phyloP scores from a whole-genome alignment of 2,329 filamentous ascomycete genomes.

The Juglanconis sp. region DNA sequence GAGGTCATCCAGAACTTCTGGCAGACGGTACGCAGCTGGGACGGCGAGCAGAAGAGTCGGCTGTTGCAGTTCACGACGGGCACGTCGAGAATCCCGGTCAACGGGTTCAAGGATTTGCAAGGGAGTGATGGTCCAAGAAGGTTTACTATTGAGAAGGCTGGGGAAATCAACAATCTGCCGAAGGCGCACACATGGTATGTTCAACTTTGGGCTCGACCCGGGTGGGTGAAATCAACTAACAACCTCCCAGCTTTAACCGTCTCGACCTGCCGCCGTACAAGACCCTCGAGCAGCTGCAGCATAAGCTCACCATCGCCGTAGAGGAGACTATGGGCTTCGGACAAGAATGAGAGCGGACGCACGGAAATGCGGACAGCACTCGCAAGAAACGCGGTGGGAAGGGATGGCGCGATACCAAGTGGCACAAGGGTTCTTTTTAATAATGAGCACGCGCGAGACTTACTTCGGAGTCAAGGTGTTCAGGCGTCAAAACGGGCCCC shows the following conservation, averaged over 20 bases:
- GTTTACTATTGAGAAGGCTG: constrained; percentile 98
- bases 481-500: constrained; percentile 13
- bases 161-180: constrained; percentile 83
- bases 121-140: constrained; percentile 91
- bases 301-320: constrained; percentile 93
- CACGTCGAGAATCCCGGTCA: constrained; percentile 96
- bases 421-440: neutral
- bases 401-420: neutral
- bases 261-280: constrained; percentile 95
- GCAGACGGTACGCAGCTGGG: constrained; percentile 95
- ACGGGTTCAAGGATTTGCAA: constrained; percentile 98
- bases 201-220: neutral
- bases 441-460: constrained; percentile 5
- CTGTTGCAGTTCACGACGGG: constrained; percentile 95
- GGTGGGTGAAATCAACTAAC: neutral
- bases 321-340: constrained; percentile 99
- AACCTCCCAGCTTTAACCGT: constrained; percentile 76
- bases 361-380: neutral
- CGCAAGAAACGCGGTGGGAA: neutral
- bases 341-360: constrained; percentile 68
- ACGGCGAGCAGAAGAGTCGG: constrained; percentile 96
- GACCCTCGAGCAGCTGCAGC: constrained; percentile 75
- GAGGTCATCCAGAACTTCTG: constrained; percentile 98
- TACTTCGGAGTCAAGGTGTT: constrained; percentile 9
- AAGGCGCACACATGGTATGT: constrained; percentile 97